Base-by-base conservation (phyloP, 768 basidiomycete species). In the Lentinula aciculospora region DNA sequence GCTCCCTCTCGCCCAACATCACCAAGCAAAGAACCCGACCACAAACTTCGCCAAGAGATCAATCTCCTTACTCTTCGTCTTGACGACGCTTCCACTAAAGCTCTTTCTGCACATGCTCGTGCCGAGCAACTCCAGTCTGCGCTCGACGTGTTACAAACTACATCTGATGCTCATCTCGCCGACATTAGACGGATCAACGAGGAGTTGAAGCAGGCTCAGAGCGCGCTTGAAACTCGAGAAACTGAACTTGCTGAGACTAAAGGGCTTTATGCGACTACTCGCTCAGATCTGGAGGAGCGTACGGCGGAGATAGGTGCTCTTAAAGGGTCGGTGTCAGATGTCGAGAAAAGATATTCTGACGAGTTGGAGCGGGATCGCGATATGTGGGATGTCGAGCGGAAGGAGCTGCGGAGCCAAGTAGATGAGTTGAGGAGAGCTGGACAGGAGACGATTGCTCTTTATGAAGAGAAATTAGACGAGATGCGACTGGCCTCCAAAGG, bases 401-500 rank as follows among this genome's bases (percentile, higher is more conserved):
- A 69, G 45, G 92, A 94, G 63, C 73, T 96, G 34, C 78, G 79
- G 12, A 69, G 66, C 0, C 88, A 94, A 63, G 83, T 97, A 1
- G 89, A 96, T 56, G 90, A 94, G 66, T 79, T 98, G 40, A 81
- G 92, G 31, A 78, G 81, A 61, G 96, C 95, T 25, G 95, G 95
- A 34, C 92, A 95, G 91, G 92, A 94, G 83, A 93, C 94, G 0
- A 97, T 97, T 59, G 91, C 92, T 19, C 78, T 97, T 10, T 98
- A 98, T 66, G 96, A 99, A 73, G 92, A 94, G 66, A 84, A 87
- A 36, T 75, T 96, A 4, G 89, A 94, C 64, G 75, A 76, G 13
- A 80, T 82, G 61, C 82, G 88, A 45, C 91, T 92, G 64, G 92
- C 48, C 39, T 60, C 72, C 32, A 72, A 67, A 6, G 7, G 66